Conservation (phyloP, 441 rosid species). For the Corymbia calophylla region DNA sequence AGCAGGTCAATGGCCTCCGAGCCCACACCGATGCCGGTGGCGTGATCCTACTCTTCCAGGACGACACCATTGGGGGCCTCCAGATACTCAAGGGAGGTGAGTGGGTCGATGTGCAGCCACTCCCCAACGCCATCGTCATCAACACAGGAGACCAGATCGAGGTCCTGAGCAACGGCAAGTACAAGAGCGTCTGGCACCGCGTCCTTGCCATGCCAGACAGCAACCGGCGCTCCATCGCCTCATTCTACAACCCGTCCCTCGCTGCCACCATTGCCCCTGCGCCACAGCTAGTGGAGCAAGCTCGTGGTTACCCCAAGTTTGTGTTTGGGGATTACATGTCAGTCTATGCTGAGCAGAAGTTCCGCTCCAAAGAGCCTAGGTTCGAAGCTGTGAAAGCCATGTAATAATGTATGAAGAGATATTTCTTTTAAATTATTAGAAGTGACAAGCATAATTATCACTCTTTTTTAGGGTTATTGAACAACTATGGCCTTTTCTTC, state of each 20-base stretch:
- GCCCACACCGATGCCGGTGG: conserved; percentile 97
- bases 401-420: conserved; percentile 5
- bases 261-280: conserved; percentile 77
- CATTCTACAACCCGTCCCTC: conserved; percentile 76
- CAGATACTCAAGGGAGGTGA: conserved; percentile 70
- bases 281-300: conserved; percentile 17
- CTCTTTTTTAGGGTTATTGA: neutral
- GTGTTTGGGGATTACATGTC: conserved; percentile 90
- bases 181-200: conserved; percentile 88
- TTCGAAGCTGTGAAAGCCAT: conserved; percentile 60
- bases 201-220: conserved; percentile 41
- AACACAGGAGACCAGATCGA: conserved; percentile 95
- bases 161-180: conserved; percentile 75
- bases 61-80: conserved; percentile 69
- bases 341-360: conserved; percentile 77
- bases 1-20: conserved; percentile 64
- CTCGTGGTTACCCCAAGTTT: conserved; percentile 51
- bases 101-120: conserved; percentile 87
- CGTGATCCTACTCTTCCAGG: conserved; percentile 76
- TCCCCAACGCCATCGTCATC: conserved; percentile 63
- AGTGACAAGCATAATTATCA: neutral
- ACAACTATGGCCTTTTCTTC: neutral
- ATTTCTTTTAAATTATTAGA: neutral
- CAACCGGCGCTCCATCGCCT: conserved; percentile 76
- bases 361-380: conserved; percentile 83